Percentiles rank a stretch among this genome's conserved stretches.
These are phyloP conservation scores for Trichopus zeylanicus DNA, from an alignment of 116 monocot species.

Conservation along the genomic window DNA sequence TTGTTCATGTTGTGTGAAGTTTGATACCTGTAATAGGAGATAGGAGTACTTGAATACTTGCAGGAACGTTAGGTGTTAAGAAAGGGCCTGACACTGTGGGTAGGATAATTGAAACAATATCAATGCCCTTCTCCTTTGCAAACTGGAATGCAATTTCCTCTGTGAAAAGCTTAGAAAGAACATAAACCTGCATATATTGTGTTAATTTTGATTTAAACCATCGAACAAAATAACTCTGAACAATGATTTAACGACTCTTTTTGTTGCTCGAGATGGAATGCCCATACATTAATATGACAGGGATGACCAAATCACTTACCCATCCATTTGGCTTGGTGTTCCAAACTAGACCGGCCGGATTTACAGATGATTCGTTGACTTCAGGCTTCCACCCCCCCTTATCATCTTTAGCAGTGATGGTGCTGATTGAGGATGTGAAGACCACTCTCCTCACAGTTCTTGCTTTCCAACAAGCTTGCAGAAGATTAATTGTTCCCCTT, in stretches of 20 bases:
- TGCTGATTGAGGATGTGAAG: constrained; percentile 67
- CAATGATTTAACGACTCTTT: no score
- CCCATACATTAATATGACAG: no score
- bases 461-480: constrained; percentile 9
- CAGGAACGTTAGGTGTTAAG: constrained; percentile 45
- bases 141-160: constrained; percentile 56
- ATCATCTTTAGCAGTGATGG: constrained; percentile 36
- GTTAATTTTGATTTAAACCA: no score
- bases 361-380: constrained; percentile 40
- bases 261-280: no score
- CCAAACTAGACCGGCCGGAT: constrained; percentile 15
- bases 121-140: constrained; percentile 45
- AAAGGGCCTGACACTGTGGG: constrained; percentile 69
- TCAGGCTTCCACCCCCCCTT: constrained; percentile 14
- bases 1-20: background rate
- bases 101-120: constrained; percentile 47
- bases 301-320: constrained; percentile 18
- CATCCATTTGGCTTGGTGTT: constrained; percentile 46
- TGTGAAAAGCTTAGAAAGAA: constrained; percentile 44
- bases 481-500: no score
- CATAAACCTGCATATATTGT: constrained; percentile 54
- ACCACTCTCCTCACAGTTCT: constrained; percentile 9
- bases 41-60: constrained; percentile 53
- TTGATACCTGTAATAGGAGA: constrained; percentile 45
- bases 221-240: no score